Evolutionary conservation across 2,329 filamentous ascomycete genomes (phyloP).

Genomic region (Shiraia sp.): DNA sequence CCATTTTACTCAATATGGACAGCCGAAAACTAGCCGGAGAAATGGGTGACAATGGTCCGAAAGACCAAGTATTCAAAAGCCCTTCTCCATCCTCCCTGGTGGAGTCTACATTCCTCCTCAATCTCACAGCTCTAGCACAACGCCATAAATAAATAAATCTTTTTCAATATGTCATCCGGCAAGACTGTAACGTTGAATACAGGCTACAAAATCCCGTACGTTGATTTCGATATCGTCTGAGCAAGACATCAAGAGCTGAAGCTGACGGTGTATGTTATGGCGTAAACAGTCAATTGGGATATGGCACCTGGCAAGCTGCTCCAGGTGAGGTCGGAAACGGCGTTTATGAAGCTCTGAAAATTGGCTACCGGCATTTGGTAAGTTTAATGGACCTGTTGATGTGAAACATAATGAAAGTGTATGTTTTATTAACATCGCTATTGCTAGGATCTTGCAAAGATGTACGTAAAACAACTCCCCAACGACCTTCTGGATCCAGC

Average conservation of each 20-base stretch:
- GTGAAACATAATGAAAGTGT: neutral
- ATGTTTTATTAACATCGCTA: conserved; percentile 33
- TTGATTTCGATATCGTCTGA: conserved; percentile 42
- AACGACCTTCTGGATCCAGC: neutral
- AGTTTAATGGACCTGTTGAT: conserved; percentile 3
- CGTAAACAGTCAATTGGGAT: conserved; percentile 54
- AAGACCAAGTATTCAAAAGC: too few species aligned
- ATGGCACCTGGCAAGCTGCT: conserved; percentile 41
- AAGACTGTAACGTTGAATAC: conserved; percentile 39
- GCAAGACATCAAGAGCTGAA: neutral
- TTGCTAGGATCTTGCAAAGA: conserved; percentile 34
- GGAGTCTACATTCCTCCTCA: neutral
- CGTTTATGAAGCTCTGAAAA: conserved; percentile 44
- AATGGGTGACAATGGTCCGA: too few species aligned
- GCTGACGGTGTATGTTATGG: conserved; percentile 13
- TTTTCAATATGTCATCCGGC: conserved; percentile 39
- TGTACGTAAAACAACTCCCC: conserved; percentile 24
- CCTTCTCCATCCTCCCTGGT: too few species aligned
- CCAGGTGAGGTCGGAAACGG: conserved; percentile 46
- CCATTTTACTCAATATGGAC: too few species aligned
- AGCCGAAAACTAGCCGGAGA: too few species aligned
- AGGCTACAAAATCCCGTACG: conserved; percentile 52
- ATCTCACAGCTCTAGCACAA: neutral
- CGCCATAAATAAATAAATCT: conserved; percentile 3
- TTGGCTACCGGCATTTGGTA: conserved; percentile 41